These are phyloP conservation scores for Astrothelium subdiscretum DNA, from an alignment of 495 filamentous ascomycete genomes.

Conservation along the genomic window DNA sequence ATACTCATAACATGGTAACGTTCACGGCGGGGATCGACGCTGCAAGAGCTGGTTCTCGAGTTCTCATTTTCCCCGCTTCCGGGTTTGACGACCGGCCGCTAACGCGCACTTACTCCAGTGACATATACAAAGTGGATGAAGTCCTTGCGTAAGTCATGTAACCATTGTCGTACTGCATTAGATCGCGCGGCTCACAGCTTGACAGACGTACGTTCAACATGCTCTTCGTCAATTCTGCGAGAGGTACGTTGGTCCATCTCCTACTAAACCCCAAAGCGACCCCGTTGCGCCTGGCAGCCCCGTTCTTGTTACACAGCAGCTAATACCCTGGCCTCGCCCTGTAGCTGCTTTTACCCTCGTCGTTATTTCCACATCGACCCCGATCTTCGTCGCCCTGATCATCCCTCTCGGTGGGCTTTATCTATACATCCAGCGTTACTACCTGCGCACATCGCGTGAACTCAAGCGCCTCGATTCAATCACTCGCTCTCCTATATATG, in stretches of 20 bases:
- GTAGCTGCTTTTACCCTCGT: conserved; percentile 59
- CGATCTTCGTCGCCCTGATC: conserved; percentile 67
- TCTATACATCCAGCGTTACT: conserved; percentile 92
- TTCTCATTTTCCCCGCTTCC: conserved; percentile 2
- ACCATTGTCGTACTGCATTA: not conserved
- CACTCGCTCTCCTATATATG: conserved; percentile 89
- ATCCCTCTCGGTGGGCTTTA: conserved; percentile 74
- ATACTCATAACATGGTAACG: too few species aligned
- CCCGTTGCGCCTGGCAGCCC: not conserved
- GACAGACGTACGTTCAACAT: conserved; percentile 34
- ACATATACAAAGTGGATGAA: conserved; percentile 93
- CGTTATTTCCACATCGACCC: conserved; percentile 73
- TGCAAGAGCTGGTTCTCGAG: not conserved
- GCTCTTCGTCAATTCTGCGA: conserved; percentile 79
- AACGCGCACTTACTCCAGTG: conserved; percentile 40
- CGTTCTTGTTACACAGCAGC: not conserved
- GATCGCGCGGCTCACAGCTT: conserved; percentile 7
- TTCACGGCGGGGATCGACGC: not conserved
- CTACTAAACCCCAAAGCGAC: not conserved
- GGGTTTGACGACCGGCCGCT: conserved; percentile 18
- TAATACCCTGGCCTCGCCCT: not conserved
- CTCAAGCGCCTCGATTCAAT: conserved; percentile 93
- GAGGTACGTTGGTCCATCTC: conserved; percentile 39
- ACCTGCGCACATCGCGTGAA: conserved; percentile 89
- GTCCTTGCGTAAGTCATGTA: conserved; percentile 55